Evolutionary conservation across 2,329 filamentous ascomycete species (phyloP).

Genomic region (Fusarium udum): DNA sequence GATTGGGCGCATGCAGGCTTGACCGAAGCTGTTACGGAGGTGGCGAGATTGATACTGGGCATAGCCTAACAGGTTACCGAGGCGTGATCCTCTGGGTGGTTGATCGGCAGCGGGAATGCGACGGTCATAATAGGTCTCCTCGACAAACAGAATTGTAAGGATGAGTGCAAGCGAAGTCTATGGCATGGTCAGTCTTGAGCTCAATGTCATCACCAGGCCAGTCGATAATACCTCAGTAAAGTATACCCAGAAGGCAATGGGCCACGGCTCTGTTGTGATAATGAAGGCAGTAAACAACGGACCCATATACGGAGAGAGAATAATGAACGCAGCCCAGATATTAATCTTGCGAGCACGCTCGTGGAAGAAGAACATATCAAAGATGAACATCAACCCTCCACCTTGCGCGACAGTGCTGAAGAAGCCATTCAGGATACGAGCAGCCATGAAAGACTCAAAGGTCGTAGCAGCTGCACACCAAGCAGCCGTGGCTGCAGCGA

Average conservation of each 20-base stretch:
- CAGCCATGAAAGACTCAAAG: background rate
- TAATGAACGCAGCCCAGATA: background rate
- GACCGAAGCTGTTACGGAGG: background rate
- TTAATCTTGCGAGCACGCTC: background rate
- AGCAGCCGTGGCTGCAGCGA: fast-evolving
- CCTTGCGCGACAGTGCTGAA: background rate
- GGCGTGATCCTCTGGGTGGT: background rate
- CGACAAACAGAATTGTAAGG: background rate
- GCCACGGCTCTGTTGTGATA: background rate
- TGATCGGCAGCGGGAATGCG: background rate
- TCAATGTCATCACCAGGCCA: fast-evolving
- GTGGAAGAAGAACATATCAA: background rate
- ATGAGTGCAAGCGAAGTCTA: background rate
- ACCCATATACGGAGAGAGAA: background rate
- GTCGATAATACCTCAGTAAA: background rate
- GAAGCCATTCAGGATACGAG: background rate
- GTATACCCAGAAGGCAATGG: background rate
- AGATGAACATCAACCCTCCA: background rate
- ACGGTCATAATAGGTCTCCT: background rate
- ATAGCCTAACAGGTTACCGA: background rate
- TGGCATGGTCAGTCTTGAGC: fast-evolving
- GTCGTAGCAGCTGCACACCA: background rate
- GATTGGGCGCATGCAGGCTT: background rate
- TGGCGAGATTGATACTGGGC: background rate
- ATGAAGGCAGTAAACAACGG: background rate